Evolutionary conservation across 805 yeast species (phyloP), one percentile per base, ranked within the genome.

Genomic region (Pichia deserticola): DNA sequence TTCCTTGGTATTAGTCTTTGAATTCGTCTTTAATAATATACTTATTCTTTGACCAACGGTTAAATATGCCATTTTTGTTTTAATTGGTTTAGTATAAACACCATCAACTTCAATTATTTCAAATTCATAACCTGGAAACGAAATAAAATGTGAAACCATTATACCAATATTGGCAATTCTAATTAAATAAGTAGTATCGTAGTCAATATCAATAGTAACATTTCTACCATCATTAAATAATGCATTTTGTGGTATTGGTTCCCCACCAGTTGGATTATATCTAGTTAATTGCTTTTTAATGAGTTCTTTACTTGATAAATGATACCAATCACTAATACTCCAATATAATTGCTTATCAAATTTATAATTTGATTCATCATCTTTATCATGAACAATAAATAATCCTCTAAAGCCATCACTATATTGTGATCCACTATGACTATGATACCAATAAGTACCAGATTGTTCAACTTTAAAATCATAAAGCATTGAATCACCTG

Each of bases 381-480:
- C 66, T 3, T 60, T 62, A 51, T 82, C 88, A 53, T 82, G 87
- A 36, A 86, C 75, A 13, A 85, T 73, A 51, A 86, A 74, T 39
- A 85, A 66, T 0, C 84, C 89, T 57, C 92, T 73, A 52, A 86
- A 66, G 0, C 95, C 95, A 64, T 86, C 95, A 49, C 85, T 79
- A 58, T 86, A 86, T 60, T 86, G 93, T 12, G 85, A 70, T 0
- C 88, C 89, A 37, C 82, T 73, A 59, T 86, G 95, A 5, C 89
- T 81, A 63, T 86, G 95, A 64, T 85, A 86, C 95, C 95, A 86
- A 66, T 73, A 86, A n/a, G 88, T 76, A 45, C 95, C 95, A 4
- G 70, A 79, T 63, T 86, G 90, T 54, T 78, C 74, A 9, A 84
- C 83, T 2, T 85, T 80, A 59, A 86, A 85, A 65, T 85, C 84